Percentiles rank a stretch among this genome's conserved stretches.
Conservation (phyloP, 2,329 filamentous ascomycete species). For the Keithomyces neogunnii region DNA sequence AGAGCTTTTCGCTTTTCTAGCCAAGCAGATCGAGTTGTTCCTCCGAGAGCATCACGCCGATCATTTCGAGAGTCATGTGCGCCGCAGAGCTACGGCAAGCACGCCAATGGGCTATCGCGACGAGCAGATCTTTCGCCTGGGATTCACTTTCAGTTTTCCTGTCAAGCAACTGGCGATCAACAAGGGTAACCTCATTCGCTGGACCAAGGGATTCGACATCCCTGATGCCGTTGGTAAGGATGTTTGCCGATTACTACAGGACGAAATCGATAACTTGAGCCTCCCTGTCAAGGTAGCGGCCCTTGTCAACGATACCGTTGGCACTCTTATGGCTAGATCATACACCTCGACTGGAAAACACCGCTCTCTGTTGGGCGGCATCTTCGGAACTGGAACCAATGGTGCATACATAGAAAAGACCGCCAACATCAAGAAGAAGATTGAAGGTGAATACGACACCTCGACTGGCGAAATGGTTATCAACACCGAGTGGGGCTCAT, state of each 20-base stretch:
- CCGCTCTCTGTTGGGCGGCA: slow-evolving; percentile 83
- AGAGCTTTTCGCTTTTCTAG: slow-evolving; percentile 87
- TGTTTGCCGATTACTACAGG: slow-evolving; percentile 82
- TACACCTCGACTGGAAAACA: slow-evolving; percentile 88
- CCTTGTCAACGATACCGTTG: slow-evolving; percentile 94
- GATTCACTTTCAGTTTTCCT: slow-evolving; percentile 98
- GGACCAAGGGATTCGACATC: slow-evolving; percentile 99
- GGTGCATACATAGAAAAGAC: slow-evolving; percentile 95
- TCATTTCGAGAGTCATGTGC: slow-evolving; percentile 66
- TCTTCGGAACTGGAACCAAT: slow-evolving; percentile 96
- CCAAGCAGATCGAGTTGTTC: slow-evolving; percentile 85
- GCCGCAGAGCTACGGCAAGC: slow-evolving; percentile 53
- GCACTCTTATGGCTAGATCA: slow-evolving; percentile 93
- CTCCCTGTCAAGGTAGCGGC: slow-evolving; percentile 93
- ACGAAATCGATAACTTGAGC: slow-evolving; percentile 76
- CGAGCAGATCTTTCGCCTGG: slow-evolving; percentile 79
- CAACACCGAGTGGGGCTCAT: slow-evolving; percentile 98
- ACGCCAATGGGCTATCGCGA: slow-evolving; percentile 53
- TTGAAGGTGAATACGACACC: slow-evolving; percentile 63
- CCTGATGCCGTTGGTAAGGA: slow-evolving; percentile 90
- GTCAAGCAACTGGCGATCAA: slow-evolving; percentile 93
- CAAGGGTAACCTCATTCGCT: slow-evolving; percentile 86
- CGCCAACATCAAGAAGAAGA: slow-evolving; percentile 70
- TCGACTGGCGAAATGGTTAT: slow-evolving; percentile 91
- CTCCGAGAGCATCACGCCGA: slow-evolving; percentile 80